Evolutionary conservation across 2,329 filamentous ascomycete species (phyloP), one percentile per base, ranked within the genome.

Genomic region (Phaeoacremonium minimum): DNA sequence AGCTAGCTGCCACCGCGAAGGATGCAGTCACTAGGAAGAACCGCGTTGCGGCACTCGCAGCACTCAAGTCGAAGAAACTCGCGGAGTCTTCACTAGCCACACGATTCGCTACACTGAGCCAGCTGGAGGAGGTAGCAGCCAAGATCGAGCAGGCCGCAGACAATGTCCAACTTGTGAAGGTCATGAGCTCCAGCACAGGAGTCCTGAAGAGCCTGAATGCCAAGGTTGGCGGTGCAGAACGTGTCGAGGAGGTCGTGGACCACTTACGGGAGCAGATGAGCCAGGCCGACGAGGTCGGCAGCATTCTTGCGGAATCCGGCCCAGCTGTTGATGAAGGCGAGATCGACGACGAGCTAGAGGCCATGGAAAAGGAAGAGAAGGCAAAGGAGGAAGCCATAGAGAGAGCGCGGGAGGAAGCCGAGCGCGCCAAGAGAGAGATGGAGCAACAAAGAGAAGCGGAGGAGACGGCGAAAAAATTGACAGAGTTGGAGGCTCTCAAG

Each of bases 311-410:
- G 35, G 87, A 93, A 47, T 60, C 63, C 6, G 70, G 64, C 11
- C 66, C 63, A 12, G 55, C 58, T 2, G 69, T 95, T 19, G 87
- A 95, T 56, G 90, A 95, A 53, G 73, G 55, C 15, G 90, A 94
- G 57, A 78, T 97, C 37, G 89, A 96, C 48, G 85, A 91, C 42
- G 91, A 96, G 64, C 72, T 97, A 32, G 84, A 85, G 47, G 81
- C 73, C 4, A 66, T 98, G 64, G 81, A 90, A 61, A 66, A 77
- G 46, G 75, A 79, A 48, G 61, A 53, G 45, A 66, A 67, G 51
- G 73, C 75, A 52, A 71, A 77, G 39, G 65, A 69, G 41, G 63
- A 65, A 41, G 61, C 58, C 26, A 70, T 75, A 45, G 71, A 65
- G 17, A 52, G 84, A 49, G 71, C 79, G 55, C 60, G 50, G 42